Evolutionary conservation across 1,139 yeast genomes (phyloP).

Genomic region (Zygoascus meyerae): DNA sequence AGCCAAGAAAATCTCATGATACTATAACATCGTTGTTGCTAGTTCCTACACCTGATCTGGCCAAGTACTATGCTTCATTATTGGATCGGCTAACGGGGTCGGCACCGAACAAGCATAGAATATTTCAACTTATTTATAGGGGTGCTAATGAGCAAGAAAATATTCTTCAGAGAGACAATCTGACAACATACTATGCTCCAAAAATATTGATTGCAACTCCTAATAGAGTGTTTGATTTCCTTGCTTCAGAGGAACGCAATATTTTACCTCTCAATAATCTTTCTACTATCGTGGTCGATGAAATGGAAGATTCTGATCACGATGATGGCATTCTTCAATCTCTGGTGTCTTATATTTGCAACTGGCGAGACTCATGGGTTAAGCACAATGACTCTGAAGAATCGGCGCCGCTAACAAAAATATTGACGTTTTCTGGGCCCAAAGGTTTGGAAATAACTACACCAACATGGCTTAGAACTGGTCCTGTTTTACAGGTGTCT

Average conservation of each 20-base stretch:
- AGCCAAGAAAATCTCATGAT: constrained; percentile 1
- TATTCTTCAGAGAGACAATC: constrained; percentile 49
- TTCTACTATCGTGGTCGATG: constrained; percentile 23
- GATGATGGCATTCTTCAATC: constrained; percentile 14
- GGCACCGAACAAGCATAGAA: constrained; percentile 41
- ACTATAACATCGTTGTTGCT: constrained; percentile 41
- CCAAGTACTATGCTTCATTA: constrained; percentile 57
- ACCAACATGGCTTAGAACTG: constrained; percentile 3
- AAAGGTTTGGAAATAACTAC: background rate
- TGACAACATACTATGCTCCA: constrained; percentile 65
- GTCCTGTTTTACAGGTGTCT: constrained; percentile 5
- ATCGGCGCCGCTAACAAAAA: constrained; percentile 16
- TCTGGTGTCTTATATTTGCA: constrained; percentile 19
- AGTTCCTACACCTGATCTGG: constrained; percentile 81
- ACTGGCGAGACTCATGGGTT: constrained; percentile 20
- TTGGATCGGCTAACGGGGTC: constrained; percentile 22
- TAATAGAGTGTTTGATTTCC: constrained; percentile 71
- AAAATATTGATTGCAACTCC: constrained; percentile 84
- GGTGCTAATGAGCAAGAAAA: constrained; percentile 66
- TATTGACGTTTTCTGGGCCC: constrained; percentile 6
- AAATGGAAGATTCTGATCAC: constrained; percentile 15
- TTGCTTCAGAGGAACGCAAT: constrained; percentile 28
- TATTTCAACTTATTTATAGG: constrained; percentile 55
- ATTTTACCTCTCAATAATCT: constrained; percentile 19
- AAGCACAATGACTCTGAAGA: constrained; percentile 9